Base-by-base conservation (phyloP, 805 yeast species). In the Saccharomyces mikatae region DNA sequence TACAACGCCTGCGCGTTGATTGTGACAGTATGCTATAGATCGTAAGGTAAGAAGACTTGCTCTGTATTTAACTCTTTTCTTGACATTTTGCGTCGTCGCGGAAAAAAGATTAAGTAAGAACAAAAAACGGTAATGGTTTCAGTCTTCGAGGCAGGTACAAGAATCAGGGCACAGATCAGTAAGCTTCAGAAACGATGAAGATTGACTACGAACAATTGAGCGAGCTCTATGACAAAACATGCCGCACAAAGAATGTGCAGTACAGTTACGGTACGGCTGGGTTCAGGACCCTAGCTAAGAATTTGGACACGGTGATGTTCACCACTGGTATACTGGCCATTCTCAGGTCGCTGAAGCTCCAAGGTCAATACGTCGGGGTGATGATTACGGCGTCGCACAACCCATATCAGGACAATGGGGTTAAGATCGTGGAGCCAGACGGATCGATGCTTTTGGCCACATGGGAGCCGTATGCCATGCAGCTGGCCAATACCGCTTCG, bases 371-470 rank as follows among this genome's bases (percentile, higher is more conserved):
- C 8, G 80, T 91, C 30, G 99, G 99, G n/a, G 85, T 91, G 11
- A 92, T 94, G 97, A 84, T 94, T 64, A 94, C 97, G 1, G 97
- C 97, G 0, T 87, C 96, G 0, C 97, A 90, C 70, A 90, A 90
- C 64, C 97, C 97, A 0, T 96, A 97, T 0, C 75, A 76, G 46
- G 97, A 91, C 67, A 89, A 89, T 62, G 97, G 97, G 29, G 92
- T 89, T 51, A 92, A 92, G 71, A 77, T 94, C n/a, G 89, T 92
- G 26, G 98, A 92, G 61, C 97, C 98, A 0, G 72, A 78, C 67
- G 97, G 98, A 27, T 89, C 87, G 58, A 91, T 91, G 97, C 77
- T 91, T 61, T 86, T 81, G 54, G 81, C 82, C 52, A 62, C 76
- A 6, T 94, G 99, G 99, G 99, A 94, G 66, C 71, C 76, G 0